Conservation (phyloP, 2,329 filamentous ascomycete genomes). For the Cadophora sp. region DNA sequence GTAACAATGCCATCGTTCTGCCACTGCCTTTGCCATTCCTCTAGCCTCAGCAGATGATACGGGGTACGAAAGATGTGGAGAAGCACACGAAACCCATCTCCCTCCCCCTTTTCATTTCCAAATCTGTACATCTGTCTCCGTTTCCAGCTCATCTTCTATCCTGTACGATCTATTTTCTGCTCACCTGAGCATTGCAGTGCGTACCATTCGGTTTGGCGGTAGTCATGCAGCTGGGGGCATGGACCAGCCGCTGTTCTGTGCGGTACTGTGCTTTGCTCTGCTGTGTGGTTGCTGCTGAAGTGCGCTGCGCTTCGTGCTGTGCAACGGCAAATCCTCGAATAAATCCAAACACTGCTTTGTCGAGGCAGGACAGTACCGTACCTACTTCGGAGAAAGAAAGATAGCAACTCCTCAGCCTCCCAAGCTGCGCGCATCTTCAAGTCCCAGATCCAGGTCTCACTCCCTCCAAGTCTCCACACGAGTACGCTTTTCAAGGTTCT, state of each 20-base stretch:
- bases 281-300: no score
- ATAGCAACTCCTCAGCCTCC: slow-evolving; percentile 30
- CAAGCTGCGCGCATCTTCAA: slow-evolving; percentile 26
- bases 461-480: slow-evolving; percentile 9
- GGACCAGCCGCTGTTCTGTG: slow-evolving; percentile 36
- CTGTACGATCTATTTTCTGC: slow-evolving; percentile 29
- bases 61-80: slow-evolving; percentile 22
- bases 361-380: slow-evolving; percentile 1
- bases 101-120: slow-evolving; percentile 12
- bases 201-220: slow-evolving; percentile 25
- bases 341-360: slow-evolving; percentile 1
- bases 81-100: slow-evolving; percentile 30
- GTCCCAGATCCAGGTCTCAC: background rate
- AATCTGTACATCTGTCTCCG: slow-evolving; percentile 18
- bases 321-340: slow-evolving; percentile 20
- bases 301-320: slow-evolving; percentile 2
- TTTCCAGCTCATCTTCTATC: slow-evolving; percentile 2
- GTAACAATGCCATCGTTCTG: slow-evolving; percentile 17
- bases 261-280: slow-evolving; percentile 12
- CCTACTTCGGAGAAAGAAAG: background rate
- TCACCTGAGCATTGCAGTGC: slow-evolving; percentile 22
- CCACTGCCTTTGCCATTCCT: slow-evolving; percentile 8
- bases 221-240: slow-evolving; percentile 32
- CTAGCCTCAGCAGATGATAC: no score
- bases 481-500: slow-evolving; percentile 16